Base-by-base conservation (phyloP, 768 basidiomycete species). In the Polyporus arcularius region DNA sequence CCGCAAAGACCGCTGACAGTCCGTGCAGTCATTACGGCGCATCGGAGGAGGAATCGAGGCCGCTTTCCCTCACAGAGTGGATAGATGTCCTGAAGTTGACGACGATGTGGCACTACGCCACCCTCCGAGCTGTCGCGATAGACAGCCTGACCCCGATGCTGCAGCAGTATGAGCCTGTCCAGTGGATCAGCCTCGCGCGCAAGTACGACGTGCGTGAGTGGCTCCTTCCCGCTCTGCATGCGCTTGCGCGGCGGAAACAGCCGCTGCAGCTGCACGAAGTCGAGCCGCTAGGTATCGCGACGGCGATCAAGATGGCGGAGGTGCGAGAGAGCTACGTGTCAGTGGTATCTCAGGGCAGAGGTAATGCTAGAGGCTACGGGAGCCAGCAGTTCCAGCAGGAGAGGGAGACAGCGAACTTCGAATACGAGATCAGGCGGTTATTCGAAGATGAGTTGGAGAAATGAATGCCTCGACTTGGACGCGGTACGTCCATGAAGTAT, bases 201-300 rank as follows among this genome's bases (percentile, higher is more conserved):
- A 61, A 61, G 43, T 68, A 60, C 55, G 61, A 58, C 21, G 65
- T 67, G 7, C 21, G 43, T 14, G 56, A 68, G 14, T 70, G 69
- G 69, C 52, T 68, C 32, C 50, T 58, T 21, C 66, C 63, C 3
- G 63, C 67, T 0, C 56, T 65, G n/a, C 38, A 53, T 21, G 58
- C 58, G 26, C 40, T 64, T 4, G 55, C 55, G 14, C 41, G 41
- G 50, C 45, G 63, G 1, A 14, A 30, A 4, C 8, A 48, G 55
- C 18, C 63, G 21, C 35, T 60, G 21, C 45, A 53, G 43, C 3
- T 57, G 30, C 28, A 48, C 8, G 63, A 64, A 15, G 58, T 50
- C 26, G 58, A 60, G 18, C 15, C 16, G 31, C 50, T 64, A 3
- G 63, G 63, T 4, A 43, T 60, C 18, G 51, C 40, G 4, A 60